phyloP scores from a whole-genome alignment of 768 basidiomycete genomes.

The Terana coerulea region DNA sequence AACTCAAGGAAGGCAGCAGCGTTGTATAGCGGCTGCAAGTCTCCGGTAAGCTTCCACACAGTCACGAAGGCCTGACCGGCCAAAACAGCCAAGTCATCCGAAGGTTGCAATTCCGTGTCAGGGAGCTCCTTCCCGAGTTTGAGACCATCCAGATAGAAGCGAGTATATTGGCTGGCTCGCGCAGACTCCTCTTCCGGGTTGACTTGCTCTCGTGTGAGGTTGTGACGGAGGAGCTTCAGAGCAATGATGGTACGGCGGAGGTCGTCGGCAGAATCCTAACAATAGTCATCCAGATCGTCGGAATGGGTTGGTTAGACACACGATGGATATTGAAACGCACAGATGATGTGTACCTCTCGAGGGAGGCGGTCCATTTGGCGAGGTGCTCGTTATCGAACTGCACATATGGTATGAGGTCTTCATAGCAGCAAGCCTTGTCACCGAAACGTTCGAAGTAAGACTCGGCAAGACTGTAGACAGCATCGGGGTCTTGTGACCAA shows the following conservation, averaged over 20 bases:
- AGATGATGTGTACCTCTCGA: constrained; percentile 41
- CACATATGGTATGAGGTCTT: constrained; percentile 75
- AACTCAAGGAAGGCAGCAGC: constrained; percentile 70
- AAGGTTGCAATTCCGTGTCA: constrained; percentile 78
- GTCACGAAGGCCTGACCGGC: constrained; percentile 65
- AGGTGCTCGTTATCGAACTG: constrained; percentile 44
- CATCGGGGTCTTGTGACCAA: constrained; percentile 36
- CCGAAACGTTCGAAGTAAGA: constrained; percentile 71
- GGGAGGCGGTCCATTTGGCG: constrained; percentile 49
- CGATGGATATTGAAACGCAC: constrained; percentile 35
- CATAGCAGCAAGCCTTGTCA: constrained; percentile 82
- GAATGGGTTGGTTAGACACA: not conserved
- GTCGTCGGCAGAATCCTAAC: constrained; percentile 44
- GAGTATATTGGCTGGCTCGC: constrained; percentile 48
- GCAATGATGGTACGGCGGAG: constrained; percentile 71
- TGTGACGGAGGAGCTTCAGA: constrained; percentile 69
- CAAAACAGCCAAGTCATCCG: constrained; percentile 79
- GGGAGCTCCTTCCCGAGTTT: constrained; percentile 63
- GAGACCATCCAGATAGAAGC: constrained; percentile 64
- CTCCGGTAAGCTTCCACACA: constrained; percentile 53
- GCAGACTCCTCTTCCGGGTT: constrained; percentile 53
- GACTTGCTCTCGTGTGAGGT: constrained; percentile 44
- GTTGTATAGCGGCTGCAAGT: constrained; percentile 57
- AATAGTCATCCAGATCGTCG: no score
- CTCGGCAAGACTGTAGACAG: constrained; percentile 48